Conservation (phyloP, 805 yeast species). For the Hyphopichia homilentoma region DNA sequence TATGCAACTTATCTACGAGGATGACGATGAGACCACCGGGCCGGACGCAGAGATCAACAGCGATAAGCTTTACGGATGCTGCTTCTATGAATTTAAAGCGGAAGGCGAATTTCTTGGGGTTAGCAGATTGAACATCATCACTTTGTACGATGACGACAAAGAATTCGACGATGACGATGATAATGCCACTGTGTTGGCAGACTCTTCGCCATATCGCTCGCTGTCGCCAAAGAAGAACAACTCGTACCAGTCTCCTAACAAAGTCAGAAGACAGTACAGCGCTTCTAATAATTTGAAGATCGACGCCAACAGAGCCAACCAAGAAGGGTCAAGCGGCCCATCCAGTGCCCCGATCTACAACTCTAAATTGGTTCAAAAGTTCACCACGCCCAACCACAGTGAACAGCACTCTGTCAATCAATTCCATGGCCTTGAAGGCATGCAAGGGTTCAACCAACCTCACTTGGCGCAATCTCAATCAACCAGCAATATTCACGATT, state of each 20-base stretch:
- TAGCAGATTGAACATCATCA: slow-evolving; percentile 8
- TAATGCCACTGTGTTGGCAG: slow-evolving; percentile 38
- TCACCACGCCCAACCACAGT: neutral
- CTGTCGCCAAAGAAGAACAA: neutral
- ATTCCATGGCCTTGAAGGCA: neutral
- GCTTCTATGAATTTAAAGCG: slow-evolving; percentile 20
- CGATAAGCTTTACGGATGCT: slow-evolving; percentile 14
- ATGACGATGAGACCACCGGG: slow-evolving; percentile 6
- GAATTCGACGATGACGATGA: slow-evolving; percentile 23
- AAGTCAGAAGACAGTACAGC: slow-evolving; percentile 6
- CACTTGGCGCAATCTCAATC: slow-evolving; percentile 10
- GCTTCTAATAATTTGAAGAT: slow-evolving; percentile 9
- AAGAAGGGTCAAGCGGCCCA: slow-evolving; percentile 18
- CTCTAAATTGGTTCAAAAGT: slow-evolving; percentile 20
- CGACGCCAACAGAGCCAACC: slow-evolving; percentile 13
- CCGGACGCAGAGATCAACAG: neutral
- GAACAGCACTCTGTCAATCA: neutral
- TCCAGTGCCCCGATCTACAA: slow-evolving; percentile 34
- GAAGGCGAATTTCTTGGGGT: slow-evolving; percentile 7
- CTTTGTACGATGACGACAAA: slow-evolving; percentile 6
- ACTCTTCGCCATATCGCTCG: slow-evolving; percentile 32
- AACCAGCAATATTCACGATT: slow-evolving; percentile 12
- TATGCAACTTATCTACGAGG: slow-evolving; percentile 28
- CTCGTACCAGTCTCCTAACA: neutral
- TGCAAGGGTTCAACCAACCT: neutral